A percentile compares a stretch with the other conserved stretches of the same genome.
phyloP scores from a whole-genome alignment of 2,329 filamentous ascomycete genomes.

The Botrytis fabae region DNA sequence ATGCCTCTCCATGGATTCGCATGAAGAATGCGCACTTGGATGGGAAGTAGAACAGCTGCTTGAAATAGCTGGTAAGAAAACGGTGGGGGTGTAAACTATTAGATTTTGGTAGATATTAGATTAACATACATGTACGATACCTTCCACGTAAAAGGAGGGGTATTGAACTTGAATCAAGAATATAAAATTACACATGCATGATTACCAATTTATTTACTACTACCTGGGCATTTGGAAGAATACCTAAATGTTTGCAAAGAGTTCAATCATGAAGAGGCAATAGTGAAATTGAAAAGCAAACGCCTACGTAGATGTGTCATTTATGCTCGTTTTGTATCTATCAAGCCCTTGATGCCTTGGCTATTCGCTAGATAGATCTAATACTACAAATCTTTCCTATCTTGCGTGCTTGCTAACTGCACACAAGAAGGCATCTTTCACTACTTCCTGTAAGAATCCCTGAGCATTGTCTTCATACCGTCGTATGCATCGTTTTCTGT shows the following conservation, averaged over 20 bases:
- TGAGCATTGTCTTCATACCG: conserved; percentile 18
- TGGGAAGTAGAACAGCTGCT: not conserved
- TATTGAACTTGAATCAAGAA: not conserved
- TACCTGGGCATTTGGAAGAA: not conserved
- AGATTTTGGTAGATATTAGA: conserved; percentile 36
- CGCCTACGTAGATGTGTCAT: conserved; percentile 17
- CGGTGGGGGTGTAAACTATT: conserved; percentile 30
- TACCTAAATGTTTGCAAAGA: not conserved
- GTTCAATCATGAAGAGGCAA: not conserved
- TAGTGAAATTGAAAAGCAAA: not conserved
- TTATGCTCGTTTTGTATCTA: conserved; percentile 19
- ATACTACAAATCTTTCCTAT: conserved; percentile 31
- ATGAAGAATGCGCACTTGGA: not conserved
- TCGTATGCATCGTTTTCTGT: conserved; percentile 16
- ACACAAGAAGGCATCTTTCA: conserved; percentile 5
- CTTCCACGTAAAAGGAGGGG: not conserved
- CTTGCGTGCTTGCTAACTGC: conserved; percentile 9
- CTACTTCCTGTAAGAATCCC: conserved; percentile 10
- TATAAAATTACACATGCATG: not conserved
- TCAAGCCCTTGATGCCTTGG: conserved; percentile 15
- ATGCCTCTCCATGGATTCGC: not conserved
- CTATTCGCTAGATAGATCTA: conserved; percentile 24
- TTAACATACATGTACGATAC: conserved; percentile 25
- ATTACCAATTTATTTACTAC: not conserved
- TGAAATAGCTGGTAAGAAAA: not conserved